phyloP scores from a whole-genome alignment of 129 eudicot genomes.

The Lonicera japonica region DNA sequence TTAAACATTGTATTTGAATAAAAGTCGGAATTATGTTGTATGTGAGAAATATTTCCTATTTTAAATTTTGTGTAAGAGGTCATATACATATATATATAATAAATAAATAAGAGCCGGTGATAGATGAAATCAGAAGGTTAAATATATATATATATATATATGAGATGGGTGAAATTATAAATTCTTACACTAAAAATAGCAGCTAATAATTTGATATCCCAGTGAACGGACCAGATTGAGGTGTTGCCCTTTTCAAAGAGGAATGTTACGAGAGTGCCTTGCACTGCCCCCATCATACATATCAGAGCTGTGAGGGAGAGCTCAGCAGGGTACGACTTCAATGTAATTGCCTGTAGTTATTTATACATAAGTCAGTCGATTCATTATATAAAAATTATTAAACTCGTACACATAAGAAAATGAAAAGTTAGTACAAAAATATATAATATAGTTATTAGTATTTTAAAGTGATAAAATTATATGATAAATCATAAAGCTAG shows the following conservation, averaged over 20 bases:
- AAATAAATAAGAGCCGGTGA: neutral
- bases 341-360: constrained; percentile 32
- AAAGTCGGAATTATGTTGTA: too few relatives aligned
- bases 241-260: constrained; percentile 28
- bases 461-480: too few relatives aligned
- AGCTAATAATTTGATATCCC: constrained; percentile 35
- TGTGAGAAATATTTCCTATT: too few relatives aligned
- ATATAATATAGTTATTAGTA: too few relatives aligned
- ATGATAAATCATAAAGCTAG: too few relatives aligned
- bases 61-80: too few relatives aligned
- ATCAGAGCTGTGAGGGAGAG: constrained; percentile 37
- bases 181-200: constrained; percentile 28
- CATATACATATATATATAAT: too few relatives aligned
- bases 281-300: constrained; percentile 31
- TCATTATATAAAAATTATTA: too few relatives aligned
- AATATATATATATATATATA: too few relatives aligned
- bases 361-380: neutral
- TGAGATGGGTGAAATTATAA: neutral
- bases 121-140: neutral
- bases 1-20: too few relatives aligned
- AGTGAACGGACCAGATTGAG: constrained; percentile 34
- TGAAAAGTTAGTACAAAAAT: too few relatives aligned
- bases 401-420: too few relatives aligned
- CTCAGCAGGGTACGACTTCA: constrained; percentile 41
- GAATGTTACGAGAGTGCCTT: constrained; percentile 32